phyloP scores from a whole-genome alignment of 2,329 filamentous ascomycete genomes.

The Diaporthe sp. region DNA sequence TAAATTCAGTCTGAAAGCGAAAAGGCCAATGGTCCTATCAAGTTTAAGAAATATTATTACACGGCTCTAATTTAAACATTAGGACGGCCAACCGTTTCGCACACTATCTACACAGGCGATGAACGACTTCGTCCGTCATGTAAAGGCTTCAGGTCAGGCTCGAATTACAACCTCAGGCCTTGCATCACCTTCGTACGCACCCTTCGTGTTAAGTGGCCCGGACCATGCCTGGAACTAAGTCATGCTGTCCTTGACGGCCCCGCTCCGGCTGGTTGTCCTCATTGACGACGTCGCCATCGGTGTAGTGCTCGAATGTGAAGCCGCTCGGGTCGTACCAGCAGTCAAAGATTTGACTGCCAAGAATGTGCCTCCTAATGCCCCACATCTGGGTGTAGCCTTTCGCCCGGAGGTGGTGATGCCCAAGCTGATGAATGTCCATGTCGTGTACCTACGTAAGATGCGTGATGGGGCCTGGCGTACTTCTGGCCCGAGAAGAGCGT shows the following conservation, averaged over 20 bases:
- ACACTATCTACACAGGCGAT: too few relatives aligned
- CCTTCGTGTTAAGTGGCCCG: not conserved
- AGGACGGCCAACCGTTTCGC: not conserved
- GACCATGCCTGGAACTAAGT: not conserved
- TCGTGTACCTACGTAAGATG: not conserved
- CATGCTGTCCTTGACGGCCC: not conserved
- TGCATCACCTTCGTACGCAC: not conserved
- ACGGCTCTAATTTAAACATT: not conserved
- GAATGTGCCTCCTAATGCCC: not conserved
- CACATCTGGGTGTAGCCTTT: not conserved
- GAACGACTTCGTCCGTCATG: too few relatives aligned
- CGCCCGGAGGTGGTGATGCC: not conserved
- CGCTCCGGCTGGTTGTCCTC: not conserved
- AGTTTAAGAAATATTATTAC: not conserved
- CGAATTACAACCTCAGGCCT: not conserved
- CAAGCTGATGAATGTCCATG: not conserved
- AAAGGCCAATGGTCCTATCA: not conserved
- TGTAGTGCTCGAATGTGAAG: not conserved
- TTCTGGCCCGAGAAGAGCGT: not conserved
- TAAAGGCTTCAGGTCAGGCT: not conserved
- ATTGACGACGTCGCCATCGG: not conserved
- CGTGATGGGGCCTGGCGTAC: not conserved
- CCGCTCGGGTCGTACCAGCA: slow-evolving; percentile 1
- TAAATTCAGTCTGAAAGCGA: too few relatives aligned
- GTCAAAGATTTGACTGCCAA: not conserved